A percentile compares a stretch with the other conserved stretches of the same genome.
These are phyloP conservation scores for Flaveria floridana DNA, from an alignment of 140 eudicot species.

Conservation along the genomic window DNA sequence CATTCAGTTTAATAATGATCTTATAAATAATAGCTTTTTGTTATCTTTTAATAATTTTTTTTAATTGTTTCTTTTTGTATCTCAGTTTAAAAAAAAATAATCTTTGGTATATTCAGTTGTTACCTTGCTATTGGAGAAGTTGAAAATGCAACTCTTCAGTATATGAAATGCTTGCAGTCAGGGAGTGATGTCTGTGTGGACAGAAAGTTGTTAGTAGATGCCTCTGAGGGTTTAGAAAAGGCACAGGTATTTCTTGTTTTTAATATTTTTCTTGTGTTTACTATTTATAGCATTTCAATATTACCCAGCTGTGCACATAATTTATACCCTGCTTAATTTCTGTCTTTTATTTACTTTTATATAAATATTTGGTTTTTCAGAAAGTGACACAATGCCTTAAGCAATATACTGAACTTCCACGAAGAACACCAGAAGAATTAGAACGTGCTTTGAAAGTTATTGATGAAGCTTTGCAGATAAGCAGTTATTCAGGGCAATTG, in stretches of 20 bases:
- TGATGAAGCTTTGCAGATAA: conserved; percentile 71
- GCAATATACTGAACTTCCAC: conserved; percentile 59
- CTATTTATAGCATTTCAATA: not conserved
- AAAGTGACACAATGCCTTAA: conserved; percentile 68
- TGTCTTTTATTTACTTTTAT: not conserved
- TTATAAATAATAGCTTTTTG: not conserved
- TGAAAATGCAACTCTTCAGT: conserved; percentile 68
- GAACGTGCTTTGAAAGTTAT: conserved; percentile 56
- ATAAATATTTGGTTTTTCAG: conserved; percentile 41
- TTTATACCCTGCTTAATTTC: not conserved
- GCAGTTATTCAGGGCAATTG: conserved; percentile 68
- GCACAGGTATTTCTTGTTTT: conserved; percentile 56
- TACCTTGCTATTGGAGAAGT: conserved; percentile 92
- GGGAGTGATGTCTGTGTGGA: conserved; percentile 66
- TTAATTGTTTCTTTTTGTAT: not conserved
- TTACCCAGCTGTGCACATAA: conserved; percentile 1
- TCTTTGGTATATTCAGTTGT: conserved; percentile 49
- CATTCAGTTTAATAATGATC: not conserved
- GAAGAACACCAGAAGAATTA: conserved; percentile 51
- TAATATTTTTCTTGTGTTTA: not conserved
- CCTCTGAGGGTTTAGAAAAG: conserved; percentile 88
- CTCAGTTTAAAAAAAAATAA: not conserved
- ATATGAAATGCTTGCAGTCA: conserved; percentile 76
- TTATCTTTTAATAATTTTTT: conserved; percentile 23
- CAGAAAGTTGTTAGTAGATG: conserved; percentile 73